Conservation (phyloP, 768 basidiomycete species). For the Russula olivacea region DNA sequence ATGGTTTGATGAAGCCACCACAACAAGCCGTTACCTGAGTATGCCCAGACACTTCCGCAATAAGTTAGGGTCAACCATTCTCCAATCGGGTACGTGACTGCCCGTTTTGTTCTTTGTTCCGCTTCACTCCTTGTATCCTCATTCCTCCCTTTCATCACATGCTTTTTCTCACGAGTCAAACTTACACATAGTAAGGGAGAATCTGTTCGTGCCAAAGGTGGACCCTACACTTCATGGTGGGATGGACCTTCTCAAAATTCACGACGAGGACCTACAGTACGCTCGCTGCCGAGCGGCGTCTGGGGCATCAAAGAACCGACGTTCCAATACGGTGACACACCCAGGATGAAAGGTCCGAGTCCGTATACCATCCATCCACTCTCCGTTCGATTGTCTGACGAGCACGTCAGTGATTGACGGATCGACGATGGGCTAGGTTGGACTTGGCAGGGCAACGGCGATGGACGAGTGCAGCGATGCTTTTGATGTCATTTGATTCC, state of each 20-base stretch:
- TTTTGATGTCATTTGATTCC: slow-evolving; percentile 11
- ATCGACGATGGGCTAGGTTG: not conserved
- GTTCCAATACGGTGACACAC: slow-evolving; percentile 37
- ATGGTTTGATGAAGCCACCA: too few species aligned
- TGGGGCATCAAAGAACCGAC: slow-evolving; percentile 79
- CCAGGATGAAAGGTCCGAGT: slow-evolving; percentile 57
- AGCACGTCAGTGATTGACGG: not conserved
- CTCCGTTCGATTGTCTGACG: not conserved
- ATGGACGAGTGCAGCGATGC: slow-evolving; percentile 1
- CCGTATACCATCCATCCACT: slow-evolving; percentile 24
- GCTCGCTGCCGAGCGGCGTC: slow-evolving; percentile 48
- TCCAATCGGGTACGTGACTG: slow-evolving; percentile 27
- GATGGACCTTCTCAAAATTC: too few species aligned
- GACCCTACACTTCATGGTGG: slow-evolving; percentile 40
- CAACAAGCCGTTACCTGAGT: slow-evolving; percentile 31
- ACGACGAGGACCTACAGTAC: too few species aligned
- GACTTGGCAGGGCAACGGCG: not conserved
- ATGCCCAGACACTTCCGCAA: slow-evolving; percentile 61
- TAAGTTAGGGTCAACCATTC: slow-evolving; percentile 42
- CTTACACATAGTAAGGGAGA: slow-evolving; percentile 59
- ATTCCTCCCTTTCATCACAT: too few species aligned
- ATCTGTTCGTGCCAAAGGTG: slow-evolving; percentile 66
- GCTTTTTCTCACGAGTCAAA: not conserved
- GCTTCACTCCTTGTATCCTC: too few species aligned
- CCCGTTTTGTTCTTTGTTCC: not conserved